Evolutionary conservation across 805 yeast genomes (phyloP), one percentile per base, ranked within the genome.

Genomic region (Starmera amethionina): DNA sequence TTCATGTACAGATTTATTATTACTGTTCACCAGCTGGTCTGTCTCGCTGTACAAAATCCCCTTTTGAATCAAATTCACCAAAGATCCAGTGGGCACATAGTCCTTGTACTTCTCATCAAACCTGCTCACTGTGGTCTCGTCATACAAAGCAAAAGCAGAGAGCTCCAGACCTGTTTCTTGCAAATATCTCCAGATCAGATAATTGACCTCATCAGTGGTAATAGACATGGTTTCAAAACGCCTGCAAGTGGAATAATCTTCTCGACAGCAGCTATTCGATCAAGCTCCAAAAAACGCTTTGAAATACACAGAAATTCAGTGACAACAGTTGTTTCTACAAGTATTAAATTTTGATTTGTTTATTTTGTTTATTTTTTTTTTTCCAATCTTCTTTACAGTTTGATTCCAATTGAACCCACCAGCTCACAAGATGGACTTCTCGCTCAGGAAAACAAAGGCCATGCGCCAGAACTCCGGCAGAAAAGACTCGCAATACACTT

Each of bases 121-220:
- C 16, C 68, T 67, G 45, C 75, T 68, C 10, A 83, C 79, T 16
- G 71, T 63, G 1, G 90, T 67, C 48, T 84, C 89, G 48, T 83
- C 81, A 46, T 82, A 85, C 27, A 93, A 62, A 0, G 96, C 94
- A 52, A 72, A 77, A 0, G 95, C 88, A 2, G 93, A 69, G 16
- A 85, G 68, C 39, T 84, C 89, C 32, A 58, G 68, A 3, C 94
- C 94, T 6, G 80, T 67, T 58, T 93, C 97, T 55, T 87, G 95
- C 32, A 88, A 69, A 55, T 90, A 93, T 45, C 97, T 65, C 96
- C 96, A 93, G 40, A 90, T 75, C 50, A 93, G 71, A 56, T 90
- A 90, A 65, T 90, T 93, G 40, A 90, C 73, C 60, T 88, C 95
- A 42, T 73, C 77, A 42, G 93, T 81, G 5, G 93, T 75, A 37